Evolutionary conservation across 2,329 filamentous ascomycete species (phyloP).

Genomic region (Ceratocystiopsis minuta): DNA sequence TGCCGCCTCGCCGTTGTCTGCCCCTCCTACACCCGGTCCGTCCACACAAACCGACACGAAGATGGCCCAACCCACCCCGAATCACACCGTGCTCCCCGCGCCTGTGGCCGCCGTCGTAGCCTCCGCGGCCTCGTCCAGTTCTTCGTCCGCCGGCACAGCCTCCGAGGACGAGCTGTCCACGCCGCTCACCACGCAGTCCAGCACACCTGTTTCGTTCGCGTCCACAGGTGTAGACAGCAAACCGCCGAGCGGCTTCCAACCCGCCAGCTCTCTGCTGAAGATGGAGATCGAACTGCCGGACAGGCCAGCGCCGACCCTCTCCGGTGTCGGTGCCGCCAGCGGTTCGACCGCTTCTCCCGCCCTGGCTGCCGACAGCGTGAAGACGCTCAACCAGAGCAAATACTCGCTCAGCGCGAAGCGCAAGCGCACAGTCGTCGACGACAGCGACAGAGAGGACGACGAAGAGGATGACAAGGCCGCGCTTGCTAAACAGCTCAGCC

Average conservation of each 20-base stretch:
- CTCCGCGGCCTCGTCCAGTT: too few relatives aligned
- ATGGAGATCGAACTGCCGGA: constrained; percentile 19
- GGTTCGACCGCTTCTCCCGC: constrained; percentile 7
- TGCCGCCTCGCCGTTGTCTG: too few relatives aligned
- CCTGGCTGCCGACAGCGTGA: constrained; percentile 26
- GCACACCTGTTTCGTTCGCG: neutral
- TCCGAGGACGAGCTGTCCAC: constrained; percentile 24
- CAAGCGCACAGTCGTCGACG: constrained; percentile 26
- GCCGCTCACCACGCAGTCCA: constrained; percentile 19
- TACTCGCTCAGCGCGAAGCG: constrained; percentile 27
- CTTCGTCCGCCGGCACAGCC: neutral
- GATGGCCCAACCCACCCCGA: too few relatives aligned
- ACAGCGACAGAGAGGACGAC: constrained; percentile 19
- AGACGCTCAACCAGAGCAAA: constrained; percentile 28
- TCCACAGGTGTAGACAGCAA: too few relatives aligned
- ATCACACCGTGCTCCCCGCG: too few relatives aligned
- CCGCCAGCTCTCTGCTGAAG: constrained; percentile 10
- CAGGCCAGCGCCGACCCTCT: constrained; percentile 5
- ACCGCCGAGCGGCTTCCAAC: constrained; percentile 1
- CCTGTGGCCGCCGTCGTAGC: too few relatives aligned
- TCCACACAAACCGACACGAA: too few relatives aligned
- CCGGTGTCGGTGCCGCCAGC: neutral
- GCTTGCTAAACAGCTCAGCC: too few relatives aligned
- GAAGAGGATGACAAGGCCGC: constrained; percentile 5
- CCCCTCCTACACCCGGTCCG: too few relatives aligned